A percentile compares a stretch with the other conserved stretches of the same genome.
These are phyloP conservation scores for Eutrema salsugineum DNA, from an alignment of 441 rosid genomes.

Conservation along the genomic window DNA sequence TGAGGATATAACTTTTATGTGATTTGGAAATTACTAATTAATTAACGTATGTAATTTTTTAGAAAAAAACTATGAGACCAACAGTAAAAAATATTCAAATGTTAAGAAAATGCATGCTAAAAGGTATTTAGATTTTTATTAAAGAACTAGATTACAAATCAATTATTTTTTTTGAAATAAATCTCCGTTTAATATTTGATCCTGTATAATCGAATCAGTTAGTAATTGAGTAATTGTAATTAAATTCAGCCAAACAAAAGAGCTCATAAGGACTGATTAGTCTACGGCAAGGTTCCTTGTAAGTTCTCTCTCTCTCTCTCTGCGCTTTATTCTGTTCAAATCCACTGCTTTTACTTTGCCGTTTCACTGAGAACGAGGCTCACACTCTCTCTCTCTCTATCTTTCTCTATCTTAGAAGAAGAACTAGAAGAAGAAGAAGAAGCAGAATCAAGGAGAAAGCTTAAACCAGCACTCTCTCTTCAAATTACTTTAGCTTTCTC, in stretches of 20 bases:
- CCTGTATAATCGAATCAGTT: not conserved
- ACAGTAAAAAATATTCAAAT: no score
- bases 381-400: conserved; percentile 26
- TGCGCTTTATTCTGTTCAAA: conserved; percentile 88
- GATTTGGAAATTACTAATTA: no score
- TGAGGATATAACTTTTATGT: no score
- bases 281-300: not conserved
- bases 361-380: conserved; percentile 86
- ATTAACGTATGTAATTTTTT: no score
- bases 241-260: not conserved
- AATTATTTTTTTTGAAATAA: not conserved
- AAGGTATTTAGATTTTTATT: no score
- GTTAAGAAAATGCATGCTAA: not conserved
- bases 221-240: not conserved
- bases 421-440: conserved; percentile 28
- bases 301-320: conserved; percentile 23
- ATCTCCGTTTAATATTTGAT: not conserved
- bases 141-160: no score
- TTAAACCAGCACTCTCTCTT: conserved; percentile 33
- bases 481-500: conserved; percentile 27
- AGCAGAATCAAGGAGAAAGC: conserved; percentile 33
- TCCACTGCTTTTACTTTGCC: conserved; percentile 61
- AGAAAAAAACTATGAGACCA: no score
- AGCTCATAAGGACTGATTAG: conserved; percentile 8
- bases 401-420: conserved; percentile 3